Conservation (phyloP, 1,284 basidiomycete genomes). For the Trichosporon asahii region DNA sequence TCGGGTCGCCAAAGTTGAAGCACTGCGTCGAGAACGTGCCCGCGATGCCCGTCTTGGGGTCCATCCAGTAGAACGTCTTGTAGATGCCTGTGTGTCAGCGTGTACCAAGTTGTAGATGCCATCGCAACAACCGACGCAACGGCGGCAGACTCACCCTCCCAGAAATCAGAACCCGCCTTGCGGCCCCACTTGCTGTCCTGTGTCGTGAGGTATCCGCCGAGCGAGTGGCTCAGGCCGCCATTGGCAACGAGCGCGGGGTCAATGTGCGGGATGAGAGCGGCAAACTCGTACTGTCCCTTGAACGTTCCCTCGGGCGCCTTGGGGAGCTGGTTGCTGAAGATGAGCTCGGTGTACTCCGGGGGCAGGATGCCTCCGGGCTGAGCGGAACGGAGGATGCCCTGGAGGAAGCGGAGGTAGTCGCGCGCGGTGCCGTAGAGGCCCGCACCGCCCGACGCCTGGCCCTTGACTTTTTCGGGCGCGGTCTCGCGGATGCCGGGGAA, state of each 20-base stretch:
- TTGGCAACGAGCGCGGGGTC: not conserved
- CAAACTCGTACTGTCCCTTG: constrained; percentile 19
- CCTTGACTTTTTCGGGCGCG: constrained; percentile 68
- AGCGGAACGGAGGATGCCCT: constrained; percentile 26
- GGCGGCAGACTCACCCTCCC: constrained; percentile 26
- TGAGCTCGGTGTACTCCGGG: constrained; percentile 25
- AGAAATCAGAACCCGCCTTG: constrained; percentile 28
- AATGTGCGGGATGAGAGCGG: constrained; percentile 17
- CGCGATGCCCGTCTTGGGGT: constrained; percentile 36
- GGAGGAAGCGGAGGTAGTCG: constrained; percentile 41
- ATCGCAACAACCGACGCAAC: too few species aligned
- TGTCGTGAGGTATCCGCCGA: constrained; percentile 22
- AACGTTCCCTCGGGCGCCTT: constrained; percentile 18
- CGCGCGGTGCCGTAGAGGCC: constrained; percentile 40
- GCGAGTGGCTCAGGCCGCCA: constrained; percentile 21
- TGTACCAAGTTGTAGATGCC: too few species aligned
- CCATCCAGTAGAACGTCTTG: constrained; percentile 40
- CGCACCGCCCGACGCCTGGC: constrained; percentile 38
- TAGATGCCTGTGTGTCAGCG: constrained; percentile 20
- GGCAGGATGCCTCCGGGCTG: constrained; percentile 24
- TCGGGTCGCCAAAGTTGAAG: constrained; percentile 17
- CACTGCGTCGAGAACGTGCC: constrained; percentile 30
- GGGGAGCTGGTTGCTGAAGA: constrained; percentile 30
- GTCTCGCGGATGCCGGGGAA: constrained; percentile 20
- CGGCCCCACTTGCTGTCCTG: constrained; percentile 26